Evolutionary conservation across 192 early-diverging fungal species (phyloP).

Genomic region (Linnemannia schmuckeri): DNA sequence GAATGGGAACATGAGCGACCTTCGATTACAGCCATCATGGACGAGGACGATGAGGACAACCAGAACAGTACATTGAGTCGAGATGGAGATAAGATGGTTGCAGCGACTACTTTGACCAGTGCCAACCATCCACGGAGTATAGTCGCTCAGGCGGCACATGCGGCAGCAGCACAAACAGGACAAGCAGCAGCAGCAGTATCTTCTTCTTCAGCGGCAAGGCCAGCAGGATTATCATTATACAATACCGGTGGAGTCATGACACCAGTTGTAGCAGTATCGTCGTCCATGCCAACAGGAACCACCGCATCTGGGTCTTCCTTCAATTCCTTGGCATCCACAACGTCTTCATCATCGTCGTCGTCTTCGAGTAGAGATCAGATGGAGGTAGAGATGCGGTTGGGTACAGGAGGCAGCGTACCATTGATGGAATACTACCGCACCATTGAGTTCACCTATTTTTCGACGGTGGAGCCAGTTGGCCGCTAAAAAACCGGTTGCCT

Average conservation of each 20-base stretch:
- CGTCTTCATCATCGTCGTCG: background rate
- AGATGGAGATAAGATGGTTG: conserved; percentile 8
- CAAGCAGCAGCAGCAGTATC: background rate
- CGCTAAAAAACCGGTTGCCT: conserved; percentile 14
- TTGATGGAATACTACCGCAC: conserved; percentile 51
- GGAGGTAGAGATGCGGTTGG: conserved; percentile 46
- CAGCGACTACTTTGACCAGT: background rate
- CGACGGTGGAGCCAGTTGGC: conserved; percentile 49
- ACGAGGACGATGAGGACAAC: conserved; percentile 24
- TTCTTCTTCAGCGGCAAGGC: background rate
- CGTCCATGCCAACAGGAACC: conserved; percentile 11
- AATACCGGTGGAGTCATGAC: background rate
- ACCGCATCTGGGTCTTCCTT: conserved; percentile 3
- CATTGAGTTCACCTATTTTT: conserved; percentile 46
- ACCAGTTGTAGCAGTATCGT: background rate
- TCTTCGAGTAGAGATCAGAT: conserved; percentile 30
- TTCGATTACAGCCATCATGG: conserved; percentile 34
- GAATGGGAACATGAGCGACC: background rate
- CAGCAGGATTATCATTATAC: conserved; percentile 1
- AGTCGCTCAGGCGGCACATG: background rate
- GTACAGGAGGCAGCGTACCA: conserved; percentile 48
- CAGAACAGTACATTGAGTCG: background rate
- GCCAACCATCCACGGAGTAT: background rate
- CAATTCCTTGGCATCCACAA: background rate
- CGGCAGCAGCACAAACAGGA: background rate